phyloP scores from a whole-genome alignment of 176 grass and related monocot species.

The Carex myosuroides region DNA sequence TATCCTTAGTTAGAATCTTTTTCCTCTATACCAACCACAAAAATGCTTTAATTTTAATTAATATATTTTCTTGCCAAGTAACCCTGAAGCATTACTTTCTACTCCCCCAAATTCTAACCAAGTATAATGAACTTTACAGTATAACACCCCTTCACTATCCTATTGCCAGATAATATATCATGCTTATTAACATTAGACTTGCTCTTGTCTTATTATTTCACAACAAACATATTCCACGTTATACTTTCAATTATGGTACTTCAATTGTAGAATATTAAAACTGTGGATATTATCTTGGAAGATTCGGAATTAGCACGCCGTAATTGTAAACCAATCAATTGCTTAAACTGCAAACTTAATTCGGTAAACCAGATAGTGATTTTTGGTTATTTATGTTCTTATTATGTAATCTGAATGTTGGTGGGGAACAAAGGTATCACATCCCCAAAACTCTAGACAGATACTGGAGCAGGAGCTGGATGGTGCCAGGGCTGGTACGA shows the following conservation, averaged over 20 bases:
- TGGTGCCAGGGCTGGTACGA: not conserved
- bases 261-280: not conserved
- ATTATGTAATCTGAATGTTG: not conserved
- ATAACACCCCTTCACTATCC: not conserved
- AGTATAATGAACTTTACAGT: not conserved
- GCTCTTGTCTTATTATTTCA: not conserved
- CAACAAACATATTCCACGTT: not conserved
- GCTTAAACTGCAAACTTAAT: not conserved
- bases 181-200: not conserved
- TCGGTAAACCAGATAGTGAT: not conserved
- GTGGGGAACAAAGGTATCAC: not conserved
- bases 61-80: not conserved
- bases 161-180: not conserved
- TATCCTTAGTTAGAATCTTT: not conserved
- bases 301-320: not conserved
- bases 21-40: not conserved
- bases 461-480: not conserved
- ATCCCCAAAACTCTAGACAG: not conserved
- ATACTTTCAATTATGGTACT: not conserved
- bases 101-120: not conserved
- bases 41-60: not conserved
- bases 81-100: not conserved
- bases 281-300: not conserved
- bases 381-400: not conserved
- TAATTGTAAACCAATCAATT: not conserved